phyloP scores from a whole-genome alignment of 345 rosid genomes.

The Salix purpurea region DNA sequence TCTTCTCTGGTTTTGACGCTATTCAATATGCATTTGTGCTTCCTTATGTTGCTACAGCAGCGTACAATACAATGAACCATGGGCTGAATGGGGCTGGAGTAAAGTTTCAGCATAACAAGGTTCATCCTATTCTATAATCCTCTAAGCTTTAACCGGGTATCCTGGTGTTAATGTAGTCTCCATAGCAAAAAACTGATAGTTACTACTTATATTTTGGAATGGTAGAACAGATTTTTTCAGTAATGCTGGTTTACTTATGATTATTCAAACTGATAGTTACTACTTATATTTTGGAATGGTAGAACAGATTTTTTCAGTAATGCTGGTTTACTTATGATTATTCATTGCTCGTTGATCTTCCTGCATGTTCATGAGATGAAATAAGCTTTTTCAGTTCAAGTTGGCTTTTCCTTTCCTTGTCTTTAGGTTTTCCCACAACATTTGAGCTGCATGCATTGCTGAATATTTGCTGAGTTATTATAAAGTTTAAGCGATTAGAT shows the following conservation, averaged over 20 bases:
- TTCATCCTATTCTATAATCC: slow-evolving; percentile 32
- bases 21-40: slow-evolving; percentile 54
- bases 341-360: background rate
- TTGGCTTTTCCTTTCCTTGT: background rate
- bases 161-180: slow-evolving; percentile 13
- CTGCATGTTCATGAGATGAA: background rate
- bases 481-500: background rate
- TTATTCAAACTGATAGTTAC: background rate
- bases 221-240: background rate
- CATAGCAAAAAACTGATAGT: background rate
- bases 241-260: background rate
- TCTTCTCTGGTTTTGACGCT: slow-evolving; percentile 69
- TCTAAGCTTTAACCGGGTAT: slow-evolving; percentile 6
- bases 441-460: background rate
- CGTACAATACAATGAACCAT: slow-evolving; percentile 59
- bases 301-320: background rate
- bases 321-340: background rate
- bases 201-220: slow-evolving; percentile 8
- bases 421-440: background rate
- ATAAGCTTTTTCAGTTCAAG: background rate
- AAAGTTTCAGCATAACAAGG: slow-evolving; percentile 85
- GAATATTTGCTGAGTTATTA: background rate
- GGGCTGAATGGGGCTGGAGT: slow-evolving; percentile 69
- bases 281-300: slow-evolving; percentile 2
- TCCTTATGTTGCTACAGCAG: slow-evolving; percentile 78